phyloP scores from a whole-genome alignment of 2,329 filamentous ascomycete species.

The Penicillium sp. region DNA sequence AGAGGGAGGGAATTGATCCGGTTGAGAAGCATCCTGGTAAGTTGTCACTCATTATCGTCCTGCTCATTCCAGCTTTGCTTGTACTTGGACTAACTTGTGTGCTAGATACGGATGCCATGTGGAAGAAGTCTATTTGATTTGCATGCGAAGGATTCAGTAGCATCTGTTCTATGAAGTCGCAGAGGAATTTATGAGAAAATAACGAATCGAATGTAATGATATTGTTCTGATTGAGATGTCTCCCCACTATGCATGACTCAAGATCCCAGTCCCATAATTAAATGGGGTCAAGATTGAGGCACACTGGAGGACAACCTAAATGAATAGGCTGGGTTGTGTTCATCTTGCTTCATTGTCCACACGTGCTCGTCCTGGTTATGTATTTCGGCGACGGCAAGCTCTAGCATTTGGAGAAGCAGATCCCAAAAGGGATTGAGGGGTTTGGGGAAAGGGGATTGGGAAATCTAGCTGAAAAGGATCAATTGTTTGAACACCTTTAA shows the following conservation, averaged over 20 bases:
- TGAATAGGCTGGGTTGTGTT: constrained; percentile 34
- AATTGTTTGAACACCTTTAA: not conserved
- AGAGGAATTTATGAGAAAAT: not conserved
- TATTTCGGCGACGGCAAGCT: constrained; percentile 54
- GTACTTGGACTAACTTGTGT: constrained; percentile 1
- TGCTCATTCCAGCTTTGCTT: not conserved
- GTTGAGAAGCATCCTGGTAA: constrained; percentile 37
- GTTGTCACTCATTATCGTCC: constrained; percentile 10
- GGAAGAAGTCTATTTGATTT: constrained; percentile 12
- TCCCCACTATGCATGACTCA: constrained; percentile 43
- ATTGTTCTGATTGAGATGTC: constrained; percentile 35
- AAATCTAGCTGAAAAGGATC: not conserved
- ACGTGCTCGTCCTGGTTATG: constrained; percentile 53
- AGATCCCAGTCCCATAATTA: constrained; percentile 47
- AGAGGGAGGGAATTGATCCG: constrained; percentile 50
- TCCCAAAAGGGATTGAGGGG: constrained; percentile 9
- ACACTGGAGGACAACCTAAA: constrained; percentile 38
- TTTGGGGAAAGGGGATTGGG: not conserved
- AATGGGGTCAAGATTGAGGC: constrained; percentile 46
- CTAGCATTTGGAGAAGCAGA: constrained; percentile 55
- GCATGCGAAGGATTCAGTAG: not conserved
- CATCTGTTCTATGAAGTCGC: not conserved
- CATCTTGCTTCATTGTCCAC: constrained; percentile 60
- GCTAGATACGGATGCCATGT: constrained; percentile 38
- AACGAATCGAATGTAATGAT: constrained; percentile 3